Evolutionary conservation across 2,329 filamentous ascomycete genomes (phyloP).

Genomic region (Trichoderma polysporum): DNA sequence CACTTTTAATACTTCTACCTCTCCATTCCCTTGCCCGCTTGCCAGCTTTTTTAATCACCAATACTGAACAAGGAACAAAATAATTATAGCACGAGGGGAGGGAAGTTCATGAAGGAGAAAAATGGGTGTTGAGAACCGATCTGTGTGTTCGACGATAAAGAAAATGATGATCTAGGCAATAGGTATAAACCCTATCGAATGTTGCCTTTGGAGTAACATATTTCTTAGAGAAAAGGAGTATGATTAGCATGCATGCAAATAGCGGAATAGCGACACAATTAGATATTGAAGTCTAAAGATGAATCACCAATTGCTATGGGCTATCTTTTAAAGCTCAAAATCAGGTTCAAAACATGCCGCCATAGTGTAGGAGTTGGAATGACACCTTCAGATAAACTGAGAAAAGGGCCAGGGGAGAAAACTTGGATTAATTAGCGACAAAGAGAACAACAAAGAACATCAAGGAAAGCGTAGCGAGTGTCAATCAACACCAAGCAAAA

Average conservation of each 20-base stretch:
- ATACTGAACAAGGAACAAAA: constrained; percentile 27
- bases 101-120: constrained; percentile 77
- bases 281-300: not conserved
- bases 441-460: not conserved
- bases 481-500: not conserved
- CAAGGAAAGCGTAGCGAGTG: not conserved
- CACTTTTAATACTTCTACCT: too few species aligned
- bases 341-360: not conserved
- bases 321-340: not conserved
- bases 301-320: not conserved
- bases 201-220: not conserved
- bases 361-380: not conserved
- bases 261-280: too few species aligned
- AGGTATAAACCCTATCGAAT: not conserved
- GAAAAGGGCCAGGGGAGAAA: not conserved
- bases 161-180: not conserved
- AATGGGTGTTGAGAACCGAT: constrained; percentile 88
- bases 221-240: not conserved
- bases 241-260: not conserved
- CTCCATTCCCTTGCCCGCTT: not conserved
- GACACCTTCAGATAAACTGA: too few species aligned
- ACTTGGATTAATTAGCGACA: not conserved
- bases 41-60: not conserved
- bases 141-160: constrained; percentile 56
- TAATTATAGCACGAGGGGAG: constrained; percentile 69